Evolutionary conservation across 176 grass and related monocot species (phyloP).

Genomic region (Triticum aestivum): IWGSC_CS_RefSeq_v2.1 NC_057796.1:464781653-464782152

Average conservation of each 20-base stretch:
- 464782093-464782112: slow-evolving; percentile 57
- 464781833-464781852: background rate
- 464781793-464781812: background rate
- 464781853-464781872: background rate
- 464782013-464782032: background rate
- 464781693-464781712: background rate
- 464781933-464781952: background rate
- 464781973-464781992: slow-evolving; percentile 33
- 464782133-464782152: slow-evolving; percentile 17
- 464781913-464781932: background rate
- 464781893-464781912: background rate
- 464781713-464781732: too few species aligned
- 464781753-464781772: too few species aligned
- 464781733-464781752: too few species aligned
- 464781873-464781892: background rate
- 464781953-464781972: slow-evolving; percentile 2
- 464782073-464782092: slow-evolving; percentile 50
- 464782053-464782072: slow-evolving; percentile 41
- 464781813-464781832: background rate
- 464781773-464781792: background rate
- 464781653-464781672: background rate
- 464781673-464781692: background rate
- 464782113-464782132: slow-evolving; percentile 76
- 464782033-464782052: background rate
- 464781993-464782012: slow-evolving; percentile 33